A percentile compares a stretch with the other conserved stretches of the same genome.
phyloP scores from a whole-genome alignment of 257 asterid genomes.

The Fraxinus excelsior region DNA sequence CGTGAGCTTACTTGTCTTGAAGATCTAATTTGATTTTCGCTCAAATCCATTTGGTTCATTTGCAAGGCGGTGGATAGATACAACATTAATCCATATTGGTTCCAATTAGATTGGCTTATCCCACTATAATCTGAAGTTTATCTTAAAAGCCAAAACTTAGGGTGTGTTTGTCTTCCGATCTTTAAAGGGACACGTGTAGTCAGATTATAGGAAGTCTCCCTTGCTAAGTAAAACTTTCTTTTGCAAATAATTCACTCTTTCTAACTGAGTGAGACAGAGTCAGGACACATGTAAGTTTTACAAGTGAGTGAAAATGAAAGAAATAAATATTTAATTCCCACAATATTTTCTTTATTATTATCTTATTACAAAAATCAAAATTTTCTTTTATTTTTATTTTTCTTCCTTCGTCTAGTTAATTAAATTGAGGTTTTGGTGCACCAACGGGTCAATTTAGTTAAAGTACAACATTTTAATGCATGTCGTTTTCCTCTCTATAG shows the following conservation, averaged over 20 bases:
- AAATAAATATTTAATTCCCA: background rate
- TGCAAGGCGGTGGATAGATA: too few relatives aligned
- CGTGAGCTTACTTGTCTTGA: too few relatives aligned
- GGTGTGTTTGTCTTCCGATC: too few relatives aligned
- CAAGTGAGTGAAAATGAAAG: background rate
- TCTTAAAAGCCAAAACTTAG: too few relatives aligned
- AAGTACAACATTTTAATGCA: constrained; percentile 18
- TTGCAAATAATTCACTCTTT: background rate
- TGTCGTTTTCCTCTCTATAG: constrained; percentile 2
- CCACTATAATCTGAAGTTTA: too few relatives aligned
- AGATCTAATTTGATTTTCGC: too few relatives aligned
- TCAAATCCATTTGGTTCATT: too few relatives aligned
- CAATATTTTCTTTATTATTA: background rate
- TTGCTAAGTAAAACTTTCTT: constrained; percentile 17
- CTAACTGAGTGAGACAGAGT: background rate
- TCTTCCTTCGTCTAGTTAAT: too few relatives aligned
- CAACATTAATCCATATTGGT: too few relatives aligned
- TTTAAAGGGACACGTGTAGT: background rate
- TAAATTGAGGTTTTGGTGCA: background rate
- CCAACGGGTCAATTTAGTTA: background rate
- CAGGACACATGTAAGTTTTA: background rate
- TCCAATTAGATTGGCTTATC: too few relatives aligned
- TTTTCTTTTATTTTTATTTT: too few relatives aligned
- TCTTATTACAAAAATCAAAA: too few relatives aligned
- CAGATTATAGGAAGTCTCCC: constrained; percentile 18